Evolutionary conservation across 164 flowering plant species (phyloP), one percentile per base, ranked within the genome.

Genomic region (Brasenia schreberi): DNA sequence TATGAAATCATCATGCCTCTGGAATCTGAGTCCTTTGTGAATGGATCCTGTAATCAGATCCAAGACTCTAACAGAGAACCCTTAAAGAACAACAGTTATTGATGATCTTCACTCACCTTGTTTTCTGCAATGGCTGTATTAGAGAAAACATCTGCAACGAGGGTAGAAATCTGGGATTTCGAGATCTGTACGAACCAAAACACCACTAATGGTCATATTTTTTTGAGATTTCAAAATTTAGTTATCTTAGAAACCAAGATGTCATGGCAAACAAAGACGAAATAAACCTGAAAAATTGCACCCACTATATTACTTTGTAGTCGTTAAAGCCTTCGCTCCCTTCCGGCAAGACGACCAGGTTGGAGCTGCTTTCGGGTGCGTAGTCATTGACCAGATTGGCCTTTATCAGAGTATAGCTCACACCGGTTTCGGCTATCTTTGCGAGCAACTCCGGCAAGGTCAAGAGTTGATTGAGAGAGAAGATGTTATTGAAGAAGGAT

Each of bases 271-370:
- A 18, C 2, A 27, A 23, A 62, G 17, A 12, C 16, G 59, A 65
- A 69, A 63, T 63, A 67, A 43, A 49, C 69, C 56, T 49, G 56
- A 49, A 49, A 42, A 62, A 58, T 66, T 45, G 84, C 85, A 81
- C 85, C 88, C 95, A 88, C 88, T 87, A 88, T 96, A 90, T 94
- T 95, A 94, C 99, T 89, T 94, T 94, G 88, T 77, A 89, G 92
- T 83, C 93, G 83, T 70, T 77, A 63, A 67, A 69, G 42, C 18
- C 68, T 27, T 66, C 52, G 63, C 72, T 79, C 63, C 87, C 84
- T 73, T 94, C 99, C 18, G 85, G 81, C 0, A 84, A 75, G 44
- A 94, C 87, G 17, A 88, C 92, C 2, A 95, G 74, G 63, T 84
- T 88, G 66, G 83, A 86, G 0, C 86, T 76, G 62, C 84, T 79